phyloP scores from a whole-genome alignment of 768 basidiomycete species.

The Lanmaoa pseudosensibilis region DNA sequence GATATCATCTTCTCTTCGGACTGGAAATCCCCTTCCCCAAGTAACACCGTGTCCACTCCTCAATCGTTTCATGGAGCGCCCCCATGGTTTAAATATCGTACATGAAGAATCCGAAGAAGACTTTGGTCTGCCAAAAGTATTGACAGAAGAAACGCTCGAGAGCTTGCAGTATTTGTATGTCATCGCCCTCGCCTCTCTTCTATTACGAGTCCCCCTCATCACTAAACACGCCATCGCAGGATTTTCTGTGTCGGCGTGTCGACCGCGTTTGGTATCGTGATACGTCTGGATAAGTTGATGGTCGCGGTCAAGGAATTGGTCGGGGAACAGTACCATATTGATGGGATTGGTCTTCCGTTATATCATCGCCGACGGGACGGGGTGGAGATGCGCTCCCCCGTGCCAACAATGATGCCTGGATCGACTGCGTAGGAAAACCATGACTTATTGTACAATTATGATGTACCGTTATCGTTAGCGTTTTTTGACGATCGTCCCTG shows the following conservation, averaged over 20 bases:
- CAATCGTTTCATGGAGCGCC: slow-evolving; percentile 45
- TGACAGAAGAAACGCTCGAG: slow-evolving; percentile 72
- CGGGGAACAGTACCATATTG: slow-evolving; percentile 85
- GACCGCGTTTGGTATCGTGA: slow-evolving; percentile 66
- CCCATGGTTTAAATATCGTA: slow-evolving; percentile 65
- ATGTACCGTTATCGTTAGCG: background rate
- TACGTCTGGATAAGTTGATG: slow-evolving; percentile 75
- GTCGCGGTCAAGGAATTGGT: slow-evolving; percentile 82
- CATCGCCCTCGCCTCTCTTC: background rate
- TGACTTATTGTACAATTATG: background rate
- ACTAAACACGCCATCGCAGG: slow-evolving; percentile 30
- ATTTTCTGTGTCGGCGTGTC: slow-evolving; percentile 74
- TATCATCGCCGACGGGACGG: slow-evolving; percentile 24
- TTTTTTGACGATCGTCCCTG: background rate
- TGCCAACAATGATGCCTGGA: background rate
- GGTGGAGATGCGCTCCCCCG: slow-evolving; percentile 33
- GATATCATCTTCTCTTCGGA: slow-evolving; percentile 73
- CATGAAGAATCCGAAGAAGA: slow-evolving; percentile 72
- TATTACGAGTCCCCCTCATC: background rate
- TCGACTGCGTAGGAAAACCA: background rate
- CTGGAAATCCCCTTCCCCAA: slow-evolving; percentile 76
- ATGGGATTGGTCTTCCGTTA: slow-evolving; percentile 50
- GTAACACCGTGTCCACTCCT: slow-evolving; percentile 77
- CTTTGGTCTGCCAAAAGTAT: slow-evolving; percentile 66
- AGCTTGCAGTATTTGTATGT: slow-evolving; percentile 79